These are phyloP conservation scores for Mesotaenium endlicherianum DNA, from an alignment of 139 green algal genomes.

Conservation along the genomic window DNA sequence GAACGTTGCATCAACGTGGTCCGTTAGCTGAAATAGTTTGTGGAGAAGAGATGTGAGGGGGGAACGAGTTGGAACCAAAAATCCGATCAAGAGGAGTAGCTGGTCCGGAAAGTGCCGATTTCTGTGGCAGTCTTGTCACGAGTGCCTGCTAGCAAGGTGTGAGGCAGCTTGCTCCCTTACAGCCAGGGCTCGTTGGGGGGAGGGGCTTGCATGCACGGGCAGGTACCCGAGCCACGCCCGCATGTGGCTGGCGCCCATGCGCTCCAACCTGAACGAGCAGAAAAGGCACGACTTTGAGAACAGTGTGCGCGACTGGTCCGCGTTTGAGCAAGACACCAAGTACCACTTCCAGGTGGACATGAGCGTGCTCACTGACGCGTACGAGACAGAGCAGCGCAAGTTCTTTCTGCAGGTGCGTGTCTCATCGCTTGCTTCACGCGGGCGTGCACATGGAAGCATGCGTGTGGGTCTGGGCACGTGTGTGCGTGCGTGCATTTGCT, in stretches of 20 bases:
- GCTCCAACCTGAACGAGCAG: constrained; percentile 46
- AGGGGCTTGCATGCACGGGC: constrained; percentile 1
- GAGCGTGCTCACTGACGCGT: constrained; percentile 22
- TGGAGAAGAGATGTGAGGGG: no score
- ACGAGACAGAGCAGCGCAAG: constrained; percentile 44
- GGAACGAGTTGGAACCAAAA: no score
- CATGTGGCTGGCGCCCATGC: constrained; percentile 83
- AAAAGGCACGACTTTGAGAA: constrained; percentile 55
- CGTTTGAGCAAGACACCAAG: constrained; percentile 80
- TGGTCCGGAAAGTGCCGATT: no score
- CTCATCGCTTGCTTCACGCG: not conserved
- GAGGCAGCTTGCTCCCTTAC: no score
- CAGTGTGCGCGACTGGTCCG: constrained; percentile 79
- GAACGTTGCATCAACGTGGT: no score
- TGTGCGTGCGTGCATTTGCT: not conserved
- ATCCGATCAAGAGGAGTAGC: no score
- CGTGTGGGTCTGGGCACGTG: not conserved
- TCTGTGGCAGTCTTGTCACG: no score
- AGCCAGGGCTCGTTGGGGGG: no score
- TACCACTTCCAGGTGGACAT: constrained; percentile 76
- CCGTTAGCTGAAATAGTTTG: no score
- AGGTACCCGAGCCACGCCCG: constrained; percentile 86
- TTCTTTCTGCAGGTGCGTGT: constrained; percentile 50
- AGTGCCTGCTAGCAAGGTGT: no score
- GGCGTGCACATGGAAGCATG: no score